A percentile compares a stretch with the other conserved stretches of the same genome.
phyloP scores from a whole-genome alignment of 106 monocot species.

The Acanthochlamys bracteata region DNA sequence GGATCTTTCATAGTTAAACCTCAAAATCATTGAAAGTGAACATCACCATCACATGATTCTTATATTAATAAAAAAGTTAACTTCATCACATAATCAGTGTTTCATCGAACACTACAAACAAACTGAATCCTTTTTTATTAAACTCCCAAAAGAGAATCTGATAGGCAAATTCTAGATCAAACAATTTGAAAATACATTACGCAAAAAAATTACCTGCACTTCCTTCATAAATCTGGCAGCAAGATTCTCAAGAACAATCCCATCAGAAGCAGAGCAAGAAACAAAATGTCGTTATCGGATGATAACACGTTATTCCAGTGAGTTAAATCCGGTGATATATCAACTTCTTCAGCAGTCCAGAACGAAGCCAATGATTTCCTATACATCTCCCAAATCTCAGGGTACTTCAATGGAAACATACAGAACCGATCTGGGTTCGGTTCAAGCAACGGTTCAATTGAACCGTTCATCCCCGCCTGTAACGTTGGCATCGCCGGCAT shows the following conservation, averaged over 20 bases:
- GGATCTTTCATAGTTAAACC: no score
- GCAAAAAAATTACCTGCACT: conserved; percentile 13
- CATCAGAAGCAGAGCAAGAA: conserved; percentile 89
- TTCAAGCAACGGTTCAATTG: conserved; percentile 39
- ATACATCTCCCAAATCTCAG: conserved; percentile 90
- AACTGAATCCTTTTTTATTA: no score
- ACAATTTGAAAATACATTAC: no score
- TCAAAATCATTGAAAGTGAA: no score
- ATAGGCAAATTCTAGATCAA: no score
- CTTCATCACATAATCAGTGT: no score
- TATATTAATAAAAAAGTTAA: no score
- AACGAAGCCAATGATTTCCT: conserved; percentile 92
- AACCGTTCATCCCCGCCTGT: conserved; percentile 19
- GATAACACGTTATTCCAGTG: conserved; percentile 59
- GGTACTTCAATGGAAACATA: conserved; percentile 85
- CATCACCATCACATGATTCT: no score
- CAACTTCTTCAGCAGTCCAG: conserved; percentile 96
- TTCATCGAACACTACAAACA: no score
- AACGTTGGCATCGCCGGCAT: conserved; percentile 16
- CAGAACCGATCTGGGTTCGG: conserved; percentile 77
- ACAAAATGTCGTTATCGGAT: conserved; percentile 76
- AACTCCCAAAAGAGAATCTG: no score
- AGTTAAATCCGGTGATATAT: conserved; percentile 55
- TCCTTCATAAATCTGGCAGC: conserved; percentile 43
- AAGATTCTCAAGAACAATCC: conserved; percentile 60